These are phyloP conservation scores for Paramyrothecium sp. DNA, from an alignment of 2,329 filamentous ascomycete species.

Conservation along the genomic window DNA sequence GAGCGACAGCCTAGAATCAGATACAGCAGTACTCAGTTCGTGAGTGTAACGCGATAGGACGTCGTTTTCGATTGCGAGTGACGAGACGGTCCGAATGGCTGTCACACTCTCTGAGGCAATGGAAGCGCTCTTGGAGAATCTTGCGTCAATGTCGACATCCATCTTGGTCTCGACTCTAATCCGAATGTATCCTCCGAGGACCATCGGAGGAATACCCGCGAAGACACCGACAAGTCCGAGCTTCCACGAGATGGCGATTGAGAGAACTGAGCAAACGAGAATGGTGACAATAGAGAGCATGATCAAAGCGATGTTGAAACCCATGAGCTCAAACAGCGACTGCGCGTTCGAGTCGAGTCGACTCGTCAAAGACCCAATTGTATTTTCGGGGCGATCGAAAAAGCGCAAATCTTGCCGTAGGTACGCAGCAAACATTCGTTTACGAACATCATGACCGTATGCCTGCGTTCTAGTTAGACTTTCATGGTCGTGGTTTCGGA, in stretches of 20 bases:
- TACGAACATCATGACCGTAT: slow-evolving; percentile 1
- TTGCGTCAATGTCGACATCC: slow-evolving; percentile 32
- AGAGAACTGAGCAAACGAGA: slow-evolving; percentile 33
- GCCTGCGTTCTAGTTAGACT: not conserved
- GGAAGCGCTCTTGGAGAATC: slow-evolving; percentile 33
- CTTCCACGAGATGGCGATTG: slow-evolving; percentile 41
- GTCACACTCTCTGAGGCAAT: slow-evolving; percentile 42
- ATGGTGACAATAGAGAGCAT: slow-evolving; percentile 38
- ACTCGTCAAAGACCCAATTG: slow-evolving; percentile 28
- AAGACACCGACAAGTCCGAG: slow-evolving; percentile 41
- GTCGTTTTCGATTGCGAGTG: slow-evolving; percentile 37
- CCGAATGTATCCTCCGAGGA: slow-evolving; percentile 34
- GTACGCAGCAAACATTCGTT: slow-evolving; percentile 24
- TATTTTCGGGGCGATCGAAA: slow-evolving; percentile 30
- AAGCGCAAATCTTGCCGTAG: slow-evolving; percentile 40
- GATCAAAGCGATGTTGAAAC: slow-evolving; percentile 39
- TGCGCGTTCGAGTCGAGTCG: slow-evolving; percentile 29
- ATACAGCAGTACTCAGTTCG: slow-evolving; percentile 20
- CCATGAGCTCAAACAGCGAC: slow-evolving; percentile 44
- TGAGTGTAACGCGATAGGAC: slow-evolving; percentile 25
- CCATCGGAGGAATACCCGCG: slow-evolving; percentile 36
- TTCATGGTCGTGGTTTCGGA: not conserved
- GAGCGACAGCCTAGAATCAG: slow-evolving; percentile 18
- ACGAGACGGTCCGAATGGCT: slow-evolving; percentile 39
- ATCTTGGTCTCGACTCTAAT: slow-evolving; percentile 37